A percentile compares a stretch with the other conserved stretches of the same genome.
These are phyloP conservation scores for Conticribra weissflogii DNA, from an alignment of 108 stramenopile genomes.

Conservation along the genomic window DNA sequence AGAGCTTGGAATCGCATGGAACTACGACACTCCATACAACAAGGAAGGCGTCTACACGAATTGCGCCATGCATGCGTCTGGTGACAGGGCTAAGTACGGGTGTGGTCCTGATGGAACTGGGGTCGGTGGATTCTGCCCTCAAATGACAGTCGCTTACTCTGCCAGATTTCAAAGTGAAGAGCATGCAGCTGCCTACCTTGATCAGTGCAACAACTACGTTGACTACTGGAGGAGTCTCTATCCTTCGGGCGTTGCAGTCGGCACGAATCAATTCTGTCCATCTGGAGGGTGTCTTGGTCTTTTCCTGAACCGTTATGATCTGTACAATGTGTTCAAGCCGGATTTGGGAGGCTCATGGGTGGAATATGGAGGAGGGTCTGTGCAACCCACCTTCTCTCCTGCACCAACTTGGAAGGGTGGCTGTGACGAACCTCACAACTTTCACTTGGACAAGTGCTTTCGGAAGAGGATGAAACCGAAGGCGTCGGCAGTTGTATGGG, in stretches of 20 bases:
- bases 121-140: slow-evolving; percentile 83
- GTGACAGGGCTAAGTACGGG: slow-evolving; percentile 84
- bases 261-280: slow-evolving; percentile 76
- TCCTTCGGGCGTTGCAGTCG: slow-evolving; percentile 87
- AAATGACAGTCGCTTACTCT: slow-evolving; percentile 83
- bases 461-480: slow-evolving; percentile 70
- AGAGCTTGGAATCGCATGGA: slow-evolving; percentile 87
- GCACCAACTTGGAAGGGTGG: slow-evolving; percentile 88
- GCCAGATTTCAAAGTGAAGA: slow-evolving; percentile 68
- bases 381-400: slow-evolving; percentile 83
- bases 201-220: slow-evolving; percentile 81
- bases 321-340: slow-evolving; percentile 89
- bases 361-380: slow-evolving; percentile 79
- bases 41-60: slow-evolving; percentile 72
- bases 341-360: slow-evolving; percentile 89
- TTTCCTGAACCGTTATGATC: slow-evolving; percentile 85
- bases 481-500: slow-evolving; percentile 81
- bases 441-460: slow-evolving; percentile 83
- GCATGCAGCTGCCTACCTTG: slow-evolving; percentile 74
- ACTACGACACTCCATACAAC: slow-evolving; percentile 85
- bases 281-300: slow-evolving; percentile 84
- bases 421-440: slow-evolving; percentile 85
- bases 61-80: slow-evolving; percentile 90
- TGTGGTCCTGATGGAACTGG: slow-evolving; percentile 73
- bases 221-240: slow-evolving; percentile 87